Evolutionary conservation across 176 grass and related monocot species (phyloP), one percentile per base, ranked within the genome.

Genomic region (Oryza officinalis): DNA sequence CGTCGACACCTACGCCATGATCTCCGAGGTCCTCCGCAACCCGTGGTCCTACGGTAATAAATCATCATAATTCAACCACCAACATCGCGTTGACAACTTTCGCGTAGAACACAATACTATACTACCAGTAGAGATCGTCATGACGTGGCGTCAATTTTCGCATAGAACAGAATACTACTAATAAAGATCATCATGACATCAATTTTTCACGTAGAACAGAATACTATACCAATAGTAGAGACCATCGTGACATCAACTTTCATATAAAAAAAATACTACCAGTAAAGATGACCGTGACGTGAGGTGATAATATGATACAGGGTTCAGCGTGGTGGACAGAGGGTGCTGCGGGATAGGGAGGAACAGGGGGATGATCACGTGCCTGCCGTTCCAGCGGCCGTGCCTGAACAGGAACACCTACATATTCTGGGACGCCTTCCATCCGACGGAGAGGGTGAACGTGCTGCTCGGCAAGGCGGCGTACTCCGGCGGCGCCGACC

Each of bases 391-490:
- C 67, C 82, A 87, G 33, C 92, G 92, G 31, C 92, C 96, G 4
- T 98, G 96, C 81, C 83, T 35, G 1, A 86, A 98, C 80, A 76
- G 96, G 65, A 74, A 93, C 13, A 13, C 71, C 84, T 95, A 95
- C 79, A 83, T 98, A 57, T 98, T 98, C 87, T 98, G 96, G 96
- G 96, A 98, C 65, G 96, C 96, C 12, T 98, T 98, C 84, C 96
- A 98, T 82, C 96, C 96, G 13, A 98, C 93, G 37, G 88, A 94
- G 60, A 77, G 87, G n/a, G 90, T 97, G 11, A 97, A 94, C 88
- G 81, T 97, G 35, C 45, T 97, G 15, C 85, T 97, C 61, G 95
- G 83, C 4, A 84, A 67, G 78, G 87, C 91, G 26, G 95, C 95
- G 0, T 97, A 82, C 91, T 87, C 64, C 18, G 90, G 92, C 78